A percentile compares a stretch with the other conserved stretches of the same genome.
Conservation (phyloP, 1,284 basidiomycete species). For the Puccinia novopanici region DNA sequence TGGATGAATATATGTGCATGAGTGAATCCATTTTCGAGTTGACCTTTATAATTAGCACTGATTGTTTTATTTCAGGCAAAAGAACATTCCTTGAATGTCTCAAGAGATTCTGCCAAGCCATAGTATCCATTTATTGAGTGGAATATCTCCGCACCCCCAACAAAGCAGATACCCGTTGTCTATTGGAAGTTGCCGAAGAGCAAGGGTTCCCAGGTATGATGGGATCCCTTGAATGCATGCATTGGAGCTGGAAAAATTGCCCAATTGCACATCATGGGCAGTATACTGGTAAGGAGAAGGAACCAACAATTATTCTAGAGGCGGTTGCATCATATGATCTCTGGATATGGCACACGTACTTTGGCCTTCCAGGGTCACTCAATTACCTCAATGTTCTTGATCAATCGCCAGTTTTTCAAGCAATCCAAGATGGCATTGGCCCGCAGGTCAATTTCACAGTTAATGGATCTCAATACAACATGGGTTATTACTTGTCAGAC, state of each 20-base stretch:
- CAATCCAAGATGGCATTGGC: not conserved
- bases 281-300: conserved; percentile 10
- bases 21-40: too few species aligned
- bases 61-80: too few species aligned
- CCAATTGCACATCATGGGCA: not conserved
- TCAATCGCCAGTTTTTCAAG: not conserved
- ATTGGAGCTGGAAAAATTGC: conserved; percentile 9
- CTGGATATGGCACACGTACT: too few species aligned
- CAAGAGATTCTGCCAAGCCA: too few species aligned
- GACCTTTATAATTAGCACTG: too few species aligned
- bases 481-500: conserved; percentile 10
- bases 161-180: too few species aligned
- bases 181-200: not conserved
- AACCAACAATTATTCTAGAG: conserved; percentile 21
- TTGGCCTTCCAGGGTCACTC: too few species aligned
- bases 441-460: not conserved
- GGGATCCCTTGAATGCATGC: conserved; percentile 16
- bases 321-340: conserved; percentile 8
- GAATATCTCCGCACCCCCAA: too few species aligned
- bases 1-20: not conserved
- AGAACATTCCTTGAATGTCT: too few species aligned
- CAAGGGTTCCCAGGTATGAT: not conserved
- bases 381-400: conserved; percentile 16
- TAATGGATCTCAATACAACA: not conserved
- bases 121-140: too few species aligned